A percentile compares a stretch with the other conserved stretches of the same genome.
phyloP scores from a whole-genome alignment of 2,329 filamentous ascomycete genomes.

The Emmonsia crescens region DNA sequence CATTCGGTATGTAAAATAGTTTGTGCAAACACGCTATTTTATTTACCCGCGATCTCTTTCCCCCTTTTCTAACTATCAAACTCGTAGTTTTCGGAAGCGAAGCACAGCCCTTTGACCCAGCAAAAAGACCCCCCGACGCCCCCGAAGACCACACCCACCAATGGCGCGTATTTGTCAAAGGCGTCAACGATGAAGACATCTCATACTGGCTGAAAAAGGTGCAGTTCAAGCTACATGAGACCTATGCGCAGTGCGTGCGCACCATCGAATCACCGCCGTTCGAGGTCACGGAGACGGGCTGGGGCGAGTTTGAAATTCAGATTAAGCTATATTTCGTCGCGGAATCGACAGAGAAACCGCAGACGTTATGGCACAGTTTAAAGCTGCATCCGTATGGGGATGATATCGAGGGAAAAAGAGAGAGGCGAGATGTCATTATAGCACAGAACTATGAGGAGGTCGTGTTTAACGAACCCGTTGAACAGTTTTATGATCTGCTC shows the following conservation, averaged over 20 bases:
- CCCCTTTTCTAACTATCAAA: conserved; percentile 49
- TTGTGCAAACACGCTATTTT: conserved; percentile 22
- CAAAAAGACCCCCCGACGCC: conserved; percentile 61
- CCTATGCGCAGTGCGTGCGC: conserved; percentile 81
- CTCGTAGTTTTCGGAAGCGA: conserved; percentile 64
- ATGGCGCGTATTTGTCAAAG: conserved; percentile 90
- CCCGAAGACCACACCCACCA: conserved; percentile 91
- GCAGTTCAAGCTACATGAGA: conserved; percentile 96
- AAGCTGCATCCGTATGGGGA: conserved; percentile 80
- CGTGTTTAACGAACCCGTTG: conserved; percentile 93
- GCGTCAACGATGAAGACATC: conserved; percentile 79
- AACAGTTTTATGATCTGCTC: conserved; percentile 78
- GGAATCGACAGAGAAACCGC: conserved; percentile 81
- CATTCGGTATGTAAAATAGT: conserved; percentile 29
- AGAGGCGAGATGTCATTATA: conserved; percentile 53
- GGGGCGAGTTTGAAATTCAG: conserved; percentile 96
- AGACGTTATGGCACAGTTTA: conserved; percentile 88
- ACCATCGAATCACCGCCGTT: conserved; percentile 76
- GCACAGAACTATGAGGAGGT: conserved; percentile 87
- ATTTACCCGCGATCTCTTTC: conserved; percentile 37
- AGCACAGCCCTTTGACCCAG: conserved; percentile 65
- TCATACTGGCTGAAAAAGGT: conserved; percentile 95
- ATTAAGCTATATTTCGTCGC: conserved; percentile 89
- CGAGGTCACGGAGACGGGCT: conserved; percentile 81
- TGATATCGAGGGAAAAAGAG: conserved; percentile 62